phyloP scores from a whole-genome alignment of 306 rosid genomes.

The Prunus davidiana region DNA sequence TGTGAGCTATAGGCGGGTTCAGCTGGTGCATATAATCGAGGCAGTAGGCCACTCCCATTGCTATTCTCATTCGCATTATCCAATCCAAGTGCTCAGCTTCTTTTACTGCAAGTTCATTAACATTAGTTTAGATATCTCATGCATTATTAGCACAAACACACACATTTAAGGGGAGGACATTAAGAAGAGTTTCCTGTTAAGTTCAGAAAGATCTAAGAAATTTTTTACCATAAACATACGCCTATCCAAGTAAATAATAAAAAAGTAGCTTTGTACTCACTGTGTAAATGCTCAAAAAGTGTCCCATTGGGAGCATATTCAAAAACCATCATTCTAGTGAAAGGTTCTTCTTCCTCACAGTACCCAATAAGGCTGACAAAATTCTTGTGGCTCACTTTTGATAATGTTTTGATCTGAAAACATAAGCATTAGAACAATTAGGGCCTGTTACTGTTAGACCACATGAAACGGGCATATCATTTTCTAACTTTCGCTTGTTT shows the following conservation, averaged over 20 bases:
- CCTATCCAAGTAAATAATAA: too few species aligned
- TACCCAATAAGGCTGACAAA: conserved; percentile 83
- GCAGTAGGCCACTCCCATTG: conserved; percentile 84
- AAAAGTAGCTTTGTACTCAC: conserved; percentile 43
- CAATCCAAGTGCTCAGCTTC: conserved; percentile 97
- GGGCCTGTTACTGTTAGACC: conserved; percentile 1
- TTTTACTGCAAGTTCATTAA: conserved; percentile 47
- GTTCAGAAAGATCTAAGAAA: too few species aligned
- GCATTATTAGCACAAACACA: neutral
- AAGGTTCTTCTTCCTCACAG: conserved; percentile 87
- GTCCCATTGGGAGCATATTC: conserved; percentile 97
- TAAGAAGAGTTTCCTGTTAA: too few species aligned
- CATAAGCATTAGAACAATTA: conserved; percentile 23
- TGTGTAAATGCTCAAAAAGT: conserved; percentile 86
- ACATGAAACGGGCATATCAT: conserved; percentile 6
- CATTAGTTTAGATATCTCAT: conserved; percentile 18
- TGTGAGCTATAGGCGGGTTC: conserved; percentile 56
- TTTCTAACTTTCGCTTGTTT: neutral
- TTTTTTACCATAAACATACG: too few species aligned
- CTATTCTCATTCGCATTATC: conserved; percentile 73
- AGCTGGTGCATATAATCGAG: conserved; percentile 78
- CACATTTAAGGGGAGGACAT: neutral
- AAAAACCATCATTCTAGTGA: conserved; percentile 91
- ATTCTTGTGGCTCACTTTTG: conserved; percentile 94
- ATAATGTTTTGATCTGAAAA: conserved; percentile 68